Conservation (phyloP, 2,329 filamentous ascomycete species). For the Exophiala bonariae region DNA sequence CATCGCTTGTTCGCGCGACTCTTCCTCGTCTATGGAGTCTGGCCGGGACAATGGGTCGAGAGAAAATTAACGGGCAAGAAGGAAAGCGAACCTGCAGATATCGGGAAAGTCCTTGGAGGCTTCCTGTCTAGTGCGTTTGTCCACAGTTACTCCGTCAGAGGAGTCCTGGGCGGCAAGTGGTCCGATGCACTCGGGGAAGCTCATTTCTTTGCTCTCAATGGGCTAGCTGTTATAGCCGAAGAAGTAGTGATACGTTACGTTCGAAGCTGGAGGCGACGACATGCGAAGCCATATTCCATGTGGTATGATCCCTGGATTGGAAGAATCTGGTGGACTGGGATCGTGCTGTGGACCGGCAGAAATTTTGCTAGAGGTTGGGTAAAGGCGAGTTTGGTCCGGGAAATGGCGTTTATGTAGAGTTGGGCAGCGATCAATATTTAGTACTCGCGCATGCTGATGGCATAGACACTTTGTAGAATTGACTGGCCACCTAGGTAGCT, state of each 20-base stretch:
- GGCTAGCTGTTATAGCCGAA: slow-evolving; percentile 35
- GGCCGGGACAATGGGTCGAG: slow-evolving; percentile 46
- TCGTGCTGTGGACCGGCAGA: slow-evolving; percentile 41
- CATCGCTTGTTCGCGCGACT: slow-evolving; percentile 45
- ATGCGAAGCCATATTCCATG: slow-evolving; percentile 14
- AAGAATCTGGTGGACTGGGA: slow-evolving; percentile 41
- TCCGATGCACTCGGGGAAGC: slow-evolving; percentile 33
- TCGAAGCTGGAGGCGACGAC: slow-evolving; percentile 21
- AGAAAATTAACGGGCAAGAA: slow-evolving; percentile 39
- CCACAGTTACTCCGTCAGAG: slow-evolving; percentile 42
- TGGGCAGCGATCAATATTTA: too few relatives aligned
- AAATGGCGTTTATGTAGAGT: slow-evolving; percentile 32
- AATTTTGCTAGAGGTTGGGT: slow-evolving; percentile 47
- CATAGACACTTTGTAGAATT: too few relatives aligned
- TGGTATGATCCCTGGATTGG: slow-evolving; percentile 39
- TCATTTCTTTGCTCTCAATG: slow-evolving; percentile 35
- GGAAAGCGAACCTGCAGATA: slow-evolving; percentile 37
- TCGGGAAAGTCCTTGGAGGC: slow-evolving; percentile 45
- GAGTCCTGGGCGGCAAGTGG: slow-evolving; percentile 40
- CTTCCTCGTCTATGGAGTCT: slow-evolving; percentile 47
- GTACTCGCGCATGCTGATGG: too few relatives aligned
- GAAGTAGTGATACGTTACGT: slow-evolving; percentile 27
- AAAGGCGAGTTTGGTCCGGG: slow-evolving; percentile 40
- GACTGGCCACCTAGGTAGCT: too few relatives aligned
- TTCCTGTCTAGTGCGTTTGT: slow-evolving; percentile 44